phyloP scores from a whole-genome alignment of 148 eudicot species.

The Vaccinium myrtillus region DNA sequence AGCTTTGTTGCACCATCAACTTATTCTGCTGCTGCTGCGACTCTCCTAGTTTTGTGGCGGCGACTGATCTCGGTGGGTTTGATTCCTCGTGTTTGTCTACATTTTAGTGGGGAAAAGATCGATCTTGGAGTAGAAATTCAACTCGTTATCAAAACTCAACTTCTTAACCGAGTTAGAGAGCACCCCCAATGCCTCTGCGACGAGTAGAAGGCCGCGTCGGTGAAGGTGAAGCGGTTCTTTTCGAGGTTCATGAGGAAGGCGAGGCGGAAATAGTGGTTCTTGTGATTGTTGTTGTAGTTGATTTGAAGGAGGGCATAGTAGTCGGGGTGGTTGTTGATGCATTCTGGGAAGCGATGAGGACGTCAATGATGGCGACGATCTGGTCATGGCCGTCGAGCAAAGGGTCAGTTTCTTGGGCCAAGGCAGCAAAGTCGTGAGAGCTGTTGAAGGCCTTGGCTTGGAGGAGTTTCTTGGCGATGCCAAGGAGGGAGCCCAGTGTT shows the following conservation, averaged over 20 bases:
- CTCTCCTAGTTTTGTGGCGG: too few relatives aligned
- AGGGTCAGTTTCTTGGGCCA: constrained; percentile 85
- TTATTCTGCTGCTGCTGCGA: constrained; percentile 28
- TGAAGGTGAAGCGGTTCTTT: not conserved
- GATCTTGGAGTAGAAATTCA: constrained; percentile 40
- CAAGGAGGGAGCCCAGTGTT: constrained; percentile 26
- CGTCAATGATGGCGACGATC: constrained; percentile 80
- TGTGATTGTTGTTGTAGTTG: constrained; percentile 25
- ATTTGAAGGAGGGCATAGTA: constrained; percentile 72
- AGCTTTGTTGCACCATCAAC: constrained; percentile 51
- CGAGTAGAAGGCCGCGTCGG: constrained; percentile 15
- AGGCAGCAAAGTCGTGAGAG: constrained; percentile 66
- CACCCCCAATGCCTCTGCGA: constrained; percentile 14
- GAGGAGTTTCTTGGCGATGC: constrained; percentile 78
- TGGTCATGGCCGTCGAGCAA: constrained; percentile 71
- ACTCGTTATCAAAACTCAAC: constrained; percentile 42
- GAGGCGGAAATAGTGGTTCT: constrained; percentile 21
- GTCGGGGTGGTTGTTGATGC: constrained; percentile 48
- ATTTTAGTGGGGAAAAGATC: constrained; percentile 31
- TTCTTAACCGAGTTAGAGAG: constrained; percentile 14
- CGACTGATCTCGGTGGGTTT: too few relatives aligned
- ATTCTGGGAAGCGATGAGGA: constrained; percentile 61
- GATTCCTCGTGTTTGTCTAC: too few relatives aligned
- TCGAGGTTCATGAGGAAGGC: constrained; percentile 20
- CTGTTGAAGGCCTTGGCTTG: constrained; percentile 57